These are phyloP conservation scores for Collybia nuda DNA, from an alignment of 768 basidiomycete genomes.

Conservation along the genomic window DNA sequence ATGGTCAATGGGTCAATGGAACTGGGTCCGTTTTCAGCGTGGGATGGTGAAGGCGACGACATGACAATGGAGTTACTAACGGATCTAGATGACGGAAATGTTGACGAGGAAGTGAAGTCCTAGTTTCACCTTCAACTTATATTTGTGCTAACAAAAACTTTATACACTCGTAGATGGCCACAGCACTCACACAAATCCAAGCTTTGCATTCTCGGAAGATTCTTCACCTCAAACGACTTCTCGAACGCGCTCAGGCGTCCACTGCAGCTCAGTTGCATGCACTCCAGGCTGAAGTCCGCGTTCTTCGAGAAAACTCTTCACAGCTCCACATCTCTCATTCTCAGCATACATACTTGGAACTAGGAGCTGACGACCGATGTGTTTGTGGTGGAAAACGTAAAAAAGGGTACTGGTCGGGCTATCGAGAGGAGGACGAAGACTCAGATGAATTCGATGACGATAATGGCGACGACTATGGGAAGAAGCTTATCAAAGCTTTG, in stretches of 20 bases:
- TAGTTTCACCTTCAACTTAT: slow-evolving; percentile 11
- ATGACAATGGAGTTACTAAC: slow-evolving; percentile 77
- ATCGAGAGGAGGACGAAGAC: slow-evolving; percentile 49
- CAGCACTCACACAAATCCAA: slow-evolving; percentile 36
- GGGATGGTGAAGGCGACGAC: slow-evolving; percentile 52
- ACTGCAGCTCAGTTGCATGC: slow-evolving; percentile 84
- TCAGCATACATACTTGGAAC: slow-evolving; percentile 17
- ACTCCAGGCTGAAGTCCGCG: slow-evolving; percentile 75
- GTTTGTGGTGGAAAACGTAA: slow-evolving; percentile 62
- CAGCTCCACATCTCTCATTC: slow-evolving; percentile 16
- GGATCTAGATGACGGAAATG: slow-evolving; percentile 54
- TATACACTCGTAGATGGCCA: slow-evolving; percentile 30
- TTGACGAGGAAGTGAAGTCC: slow-evolving; percentile 65
- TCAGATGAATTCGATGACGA: slow-evolving; percentile 40
- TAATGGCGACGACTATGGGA: slow-evolving; percentile 32
- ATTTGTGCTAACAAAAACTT: background rate
- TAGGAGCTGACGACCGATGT: slow-evolving; percentile 31
- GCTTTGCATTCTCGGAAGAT: slow-evolving; percentile 55
- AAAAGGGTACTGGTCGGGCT: slow-evolving; percentile 75
- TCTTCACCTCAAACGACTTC: slow-evolving; percentile 72
- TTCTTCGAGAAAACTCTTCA: slow-evolving; percentile 49
- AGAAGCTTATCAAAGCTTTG: slow-evolving; percentile 37
- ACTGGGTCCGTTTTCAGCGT: slow-evolving; percentile 33
- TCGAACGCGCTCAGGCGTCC: slow-evolving; percentile 78
- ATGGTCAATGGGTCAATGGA: slow-evolving; percentile 20